A percentile compares a stretch with the other conserved stretches of the same genome.
phyloP scores from a whole-genome alignment of 495 filamentous ascomycete species.

The Chaetomium fimeti region DNA sequence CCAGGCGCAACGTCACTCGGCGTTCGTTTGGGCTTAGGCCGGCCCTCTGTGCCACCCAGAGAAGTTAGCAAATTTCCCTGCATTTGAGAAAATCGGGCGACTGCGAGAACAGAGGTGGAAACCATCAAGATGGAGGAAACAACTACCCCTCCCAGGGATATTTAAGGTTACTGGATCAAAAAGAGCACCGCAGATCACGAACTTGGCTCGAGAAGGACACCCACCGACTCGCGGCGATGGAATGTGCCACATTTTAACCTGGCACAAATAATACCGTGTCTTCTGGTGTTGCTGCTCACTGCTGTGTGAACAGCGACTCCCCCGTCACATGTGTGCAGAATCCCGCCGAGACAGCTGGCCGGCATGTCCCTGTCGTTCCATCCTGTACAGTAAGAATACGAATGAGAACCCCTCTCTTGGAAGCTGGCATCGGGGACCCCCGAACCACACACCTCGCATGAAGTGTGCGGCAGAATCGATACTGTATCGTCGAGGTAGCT shows the following conservation, averaged over 20 bases:
- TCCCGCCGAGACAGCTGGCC: slow-evolving; percentile 3
- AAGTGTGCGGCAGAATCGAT: not conserved
- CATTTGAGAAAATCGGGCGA: not conserved
- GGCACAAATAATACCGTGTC: not conserved
- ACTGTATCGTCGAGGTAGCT: slow-evolving; percentile 5
- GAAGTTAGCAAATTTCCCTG: not conserved
- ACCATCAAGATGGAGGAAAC: not conserved
- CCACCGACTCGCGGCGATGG: not conserved
- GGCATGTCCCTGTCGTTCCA: slow-evolving; percentile 1
- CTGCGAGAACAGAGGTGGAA: not conserved
- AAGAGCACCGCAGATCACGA: not conserved
- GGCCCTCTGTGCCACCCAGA: not conserved
- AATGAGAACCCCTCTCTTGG: not conserved
- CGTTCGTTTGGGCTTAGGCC: not conserved
- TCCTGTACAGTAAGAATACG: not conserved
- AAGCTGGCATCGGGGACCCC: not conserved
- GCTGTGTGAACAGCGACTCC: not conserved
- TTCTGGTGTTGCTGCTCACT: not conserved
- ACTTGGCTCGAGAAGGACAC: not conserved
- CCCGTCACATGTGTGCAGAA: slow-evolving; percentile 2
- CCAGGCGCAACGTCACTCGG: slow-evolving; percentile 1
- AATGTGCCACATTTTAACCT: not conserved
- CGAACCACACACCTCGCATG: slow-evolving; percentile 1
- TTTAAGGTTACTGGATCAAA: not conserved
- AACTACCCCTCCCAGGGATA: not conserved